A percentile compares a stretch with the other conserved stretches of the same genome.
phyloP scores from a whole-genome alignment of 495 filamentous ascomycete genomes.

The Annulohypoxylon bovei region DNA sequence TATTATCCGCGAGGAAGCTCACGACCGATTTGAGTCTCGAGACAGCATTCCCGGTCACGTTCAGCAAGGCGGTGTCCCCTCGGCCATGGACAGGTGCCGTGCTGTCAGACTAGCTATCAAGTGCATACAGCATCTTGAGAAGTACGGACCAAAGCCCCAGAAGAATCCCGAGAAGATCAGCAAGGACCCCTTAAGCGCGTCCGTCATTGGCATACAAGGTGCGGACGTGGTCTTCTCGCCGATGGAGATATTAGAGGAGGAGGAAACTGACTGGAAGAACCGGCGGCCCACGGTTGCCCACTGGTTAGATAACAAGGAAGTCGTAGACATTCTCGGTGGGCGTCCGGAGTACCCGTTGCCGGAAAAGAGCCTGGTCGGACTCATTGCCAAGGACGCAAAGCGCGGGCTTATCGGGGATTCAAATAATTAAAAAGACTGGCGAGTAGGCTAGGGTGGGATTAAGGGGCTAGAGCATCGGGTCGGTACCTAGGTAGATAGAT shows the following conservation, averaged over 20 bases:
- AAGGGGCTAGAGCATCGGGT: slow-evolving; percentile 16
- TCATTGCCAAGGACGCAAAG: slow-evolving; percentile 65
- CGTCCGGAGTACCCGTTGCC: slow-evolving; percentile 62
- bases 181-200: slow-evolving; percentile 72
- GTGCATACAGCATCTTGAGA: slow-evolving; percentile 89
- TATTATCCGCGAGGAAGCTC: slow-evolving; percentile 94
- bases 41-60: slow-evolving; percentile 95
- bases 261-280: slow-evolving; percentile 93
- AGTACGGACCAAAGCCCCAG: slow-evolving; percentile 70
- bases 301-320: slow-evolving; percentile 83
- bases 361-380: slow-evolving; percentile 54
- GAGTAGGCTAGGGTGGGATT: slow-evolving; percentile 1
- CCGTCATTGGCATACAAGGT: slow-evolving; percentile 92
- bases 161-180: slow-evolving; percentile 66
- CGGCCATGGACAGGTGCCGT: slow-evolving; percentile 94
- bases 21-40: slow-evolving; percentile 91
- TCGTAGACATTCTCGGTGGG: slow-evolving; percentile 86
- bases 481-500: slow-evolving; percentile 30
- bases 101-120: slow-evolving; percentile 91
- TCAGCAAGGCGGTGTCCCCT: slow-evolving; percentile 93
- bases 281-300: slow-evolving; percentile 85
- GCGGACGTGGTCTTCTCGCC: slow-evolving; percentile 86
- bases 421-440: not conserved
- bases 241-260: slow-evolving; percentile 77
- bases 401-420: slow-evolving; percentile 50